Evolutionary conservation across 169 alveolate species (phyloP), one percentile per base, ranked within the genome.

Genomic region (Babesia bovis): DNA sequence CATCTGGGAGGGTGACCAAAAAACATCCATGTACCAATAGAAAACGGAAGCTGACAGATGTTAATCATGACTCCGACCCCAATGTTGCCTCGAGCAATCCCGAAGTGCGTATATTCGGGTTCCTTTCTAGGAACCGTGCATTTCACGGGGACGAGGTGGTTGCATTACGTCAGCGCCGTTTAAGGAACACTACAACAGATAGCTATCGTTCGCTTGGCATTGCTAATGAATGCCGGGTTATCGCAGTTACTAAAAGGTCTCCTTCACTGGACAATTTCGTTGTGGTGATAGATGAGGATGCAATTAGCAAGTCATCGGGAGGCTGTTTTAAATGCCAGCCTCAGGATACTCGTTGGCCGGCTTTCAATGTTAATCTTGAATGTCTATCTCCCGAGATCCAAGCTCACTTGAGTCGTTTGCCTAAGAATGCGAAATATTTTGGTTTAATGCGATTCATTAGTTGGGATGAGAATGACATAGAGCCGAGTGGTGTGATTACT

Each of bases 121-220:
- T 85, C 77, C 78, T 89, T 9, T 77, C 91, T 56, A 66, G 94
- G 47, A 89, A 89, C 36, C 63, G 94, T 19, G 92, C 92, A 9
- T 58, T 89, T 42, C 87, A 89, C 58, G 91, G 90, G 1, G 94
- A 89, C 41, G 61, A 69, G 10, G 94, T 89, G 23, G 85, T 77
- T 53, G 93, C 85, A 4, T 36, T 84, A 25, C 58, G 82, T 32
- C 75, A 59, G 30, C 42, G 93, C 36, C 53, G 93, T 17, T 36
- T 45, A 35, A 81, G 66, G 50, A 58, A 78, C 33, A 25, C 36
- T 9, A 23, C 69, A 36, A 30, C 57, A 28, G 30, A 60, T 15
- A 23, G 7, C 15, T 28, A 4, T 3, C 12, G 57, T 4, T n/a
- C 33, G n/a, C 63, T 23, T 51, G 41, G 21, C 12, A 30, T 66